Percentiles rank a stretch among this genome's conserved stretches.
These are phyloP conservation scores for Ceratobasidium sp. DNA, from an alignment of 1,284 basidiomycete genomes.

Conservation along the genomic window DNA sequence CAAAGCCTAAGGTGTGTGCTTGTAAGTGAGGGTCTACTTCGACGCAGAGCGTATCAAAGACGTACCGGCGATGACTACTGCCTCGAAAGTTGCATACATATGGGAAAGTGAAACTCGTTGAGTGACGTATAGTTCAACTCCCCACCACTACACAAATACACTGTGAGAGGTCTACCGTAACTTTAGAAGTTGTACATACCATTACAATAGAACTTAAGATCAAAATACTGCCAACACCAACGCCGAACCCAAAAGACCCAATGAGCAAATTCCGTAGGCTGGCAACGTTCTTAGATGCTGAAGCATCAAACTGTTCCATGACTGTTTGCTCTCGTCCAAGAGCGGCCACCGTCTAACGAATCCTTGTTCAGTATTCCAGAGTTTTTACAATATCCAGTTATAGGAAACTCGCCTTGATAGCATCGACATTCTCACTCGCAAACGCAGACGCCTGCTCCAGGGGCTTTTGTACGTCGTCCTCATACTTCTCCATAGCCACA, in stretches of 20 bases:
- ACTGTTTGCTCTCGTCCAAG: slow-evolving; percentile 59
- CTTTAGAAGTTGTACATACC: slow-evolving; percentile 50
- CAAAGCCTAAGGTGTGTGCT: background rate
- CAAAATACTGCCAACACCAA: slow-evolving; percentile 57
- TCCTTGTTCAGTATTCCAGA: no score
- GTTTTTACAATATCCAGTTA: no score
- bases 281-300: slow-evolving; percentile 50
- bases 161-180: no score
- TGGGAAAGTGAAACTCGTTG: slow-evolving; percentile 43
- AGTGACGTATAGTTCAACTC: slow-evolving; percentile 37
- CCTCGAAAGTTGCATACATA: slow-evolving; percentile 58
- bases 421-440: slow-evolving; percentile 60
- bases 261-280: slow-evolving; percentile 53
- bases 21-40: background rate
- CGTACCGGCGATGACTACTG: slow-evolving; percentile 57
- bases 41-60: background rate
- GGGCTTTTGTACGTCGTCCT: slow-evolving; percentile 51
- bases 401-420: no score
- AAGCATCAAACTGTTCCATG: slow-evolving; percentile 54
- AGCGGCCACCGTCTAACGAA: slow-evolving; percentile 59
- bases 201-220: slow-evolving; percentile 53
- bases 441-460: slow-evolving; percentile 55
- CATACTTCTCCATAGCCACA: slow-evolving; percentile 56
- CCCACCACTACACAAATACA: slow-evolving; percentile 27
- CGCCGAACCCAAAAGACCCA: slow-evolving; percentile 57